Evolutionary conservation across 1,284 basidiomycete species (phyloP), one percentile per base, ranked within the genome.

Genomic region (Sporisorium graminicola): DNA sequence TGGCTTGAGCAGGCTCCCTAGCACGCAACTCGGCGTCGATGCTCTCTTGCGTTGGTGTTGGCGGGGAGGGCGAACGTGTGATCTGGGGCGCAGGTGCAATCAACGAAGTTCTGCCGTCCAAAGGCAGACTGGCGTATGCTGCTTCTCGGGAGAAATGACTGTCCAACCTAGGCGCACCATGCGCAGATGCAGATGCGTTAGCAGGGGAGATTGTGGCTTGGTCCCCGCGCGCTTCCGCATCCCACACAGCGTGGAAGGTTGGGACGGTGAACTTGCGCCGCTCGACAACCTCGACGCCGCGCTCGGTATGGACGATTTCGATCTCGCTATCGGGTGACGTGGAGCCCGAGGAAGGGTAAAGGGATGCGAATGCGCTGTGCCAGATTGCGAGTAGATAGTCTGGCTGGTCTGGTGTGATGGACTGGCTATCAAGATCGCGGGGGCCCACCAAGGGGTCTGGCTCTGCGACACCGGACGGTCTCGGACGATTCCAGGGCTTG

Each of bases 311-410:
- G 29, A 79, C 63, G 27, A 83, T 74, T 37, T 78, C 74, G 51
- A 81, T 61, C 54, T 74, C 71, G 57, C 67, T 68, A 35, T 73
- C 65, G 5, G 73, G 67, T 43, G 69, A 67, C 35, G 82, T 80
- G 3, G 83, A 86, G 26, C 82, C 79, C 3, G 86, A 82, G 13
- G 86, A 86, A 44, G 94, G 92, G 84, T 93, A 93, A 85, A 95
- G 90, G 44, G 88, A 90, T 86, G 97, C 94, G 82, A 96, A 98
- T 18, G 95, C 91, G 54, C 90, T 89, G 86, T 91, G 96, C 95
- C 95, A 99, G 43, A 91, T 90, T 82, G 95, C 91, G 20, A 97
- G 89, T 22, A 98, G 90, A 78, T 94, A 94, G 85, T 92, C 90
- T 75, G 78, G 65, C 58, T 69, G 61, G 60, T 72, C 61, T n/a